phyloP scores from a whole-genome alignment of 1,284 basidiomycete genomes.

The Naganishia cerealis region DNA sequence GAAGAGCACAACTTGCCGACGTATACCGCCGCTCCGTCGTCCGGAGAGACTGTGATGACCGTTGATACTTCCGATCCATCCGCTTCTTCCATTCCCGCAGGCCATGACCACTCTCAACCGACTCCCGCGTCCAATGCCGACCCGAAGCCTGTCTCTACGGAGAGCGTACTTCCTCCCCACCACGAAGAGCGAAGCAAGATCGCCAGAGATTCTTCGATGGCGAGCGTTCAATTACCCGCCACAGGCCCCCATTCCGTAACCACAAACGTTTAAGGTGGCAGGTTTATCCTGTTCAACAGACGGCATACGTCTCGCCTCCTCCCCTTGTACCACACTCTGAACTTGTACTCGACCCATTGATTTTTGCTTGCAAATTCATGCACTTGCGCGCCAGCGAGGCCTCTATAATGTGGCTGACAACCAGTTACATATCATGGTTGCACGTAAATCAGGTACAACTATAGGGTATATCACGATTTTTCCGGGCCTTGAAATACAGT shows the following conservation, averaged over 20 bases:
- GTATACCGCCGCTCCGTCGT: neutral
- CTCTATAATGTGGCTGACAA: neutral
- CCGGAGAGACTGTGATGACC: neutral
- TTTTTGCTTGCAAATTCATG: neutral
- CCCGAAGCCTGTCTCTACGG: neutral
- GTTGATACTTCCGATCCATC: neutral
- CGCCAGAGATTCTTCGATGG: neutral
- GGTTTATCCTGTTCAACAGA: neutral
- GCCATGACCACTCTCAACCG: neutral
- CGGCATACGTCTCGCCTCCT: neutral
- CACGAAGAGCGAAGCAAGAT: neutral
- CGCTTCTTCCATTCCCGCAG: neutral
- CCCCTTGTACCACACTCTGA: neutral
- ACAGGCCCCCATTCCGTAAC: neutral
- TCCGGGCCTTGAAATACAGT: slow-evolving; percentile 38
- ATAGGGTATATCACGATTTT: slow-evolving; percentile 15
- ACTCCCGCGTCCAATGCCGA: neutral
- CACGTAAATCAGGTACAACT: slow-evolving; percentile 9
- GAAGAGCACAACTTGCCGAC: neutral
- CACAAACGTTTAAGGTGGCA: neutral
- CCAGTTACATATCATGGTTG: neutral
- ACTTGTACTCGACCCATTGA: neutral
- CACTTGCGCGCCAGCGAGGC: neutral
- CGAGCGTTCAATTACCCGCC: neutral
- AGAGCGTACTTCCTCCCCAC: neutral